phyloP scores from a whole-genome alignment of 805 yeast species.

The Candida yuanshanica region DNA sequence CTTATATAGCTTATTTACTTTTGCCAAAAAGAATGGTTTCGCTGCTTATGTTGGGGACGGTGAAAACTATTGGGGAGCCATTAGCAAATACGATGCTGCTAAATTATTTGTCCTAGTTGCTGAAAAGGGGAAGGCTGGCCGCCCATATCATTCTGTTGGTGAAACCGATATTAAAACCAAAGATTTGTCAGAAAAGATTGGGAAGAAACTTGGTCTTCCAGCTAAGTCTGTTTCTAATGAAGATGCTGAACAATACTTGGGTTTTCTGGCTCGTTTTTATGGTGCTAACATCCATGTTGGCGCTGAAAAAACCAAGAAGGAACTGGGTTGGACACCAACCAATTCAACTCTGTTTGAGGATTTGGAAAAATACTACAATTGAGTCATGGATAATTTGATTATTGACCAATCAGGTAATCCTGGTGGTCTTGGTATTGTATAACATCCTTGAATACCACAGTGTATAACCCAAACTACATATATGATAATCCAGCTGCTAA shows the following conservation, averaged over 20 bases:
- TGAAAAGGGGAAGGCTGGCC: slow-evolving; percentile 24
- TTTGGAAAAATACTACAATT: slow-evolving; percentile 14
- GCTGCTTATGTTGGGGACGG: slow-evolving; percentile 26
- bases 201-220: slow-evolving; percentile 15
- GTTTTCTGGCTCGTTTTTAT: slow-evolving; percentile 12
- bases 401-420: no score
- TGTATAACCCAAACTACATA: no score
- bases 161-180: slow-evolving; percentile 22
- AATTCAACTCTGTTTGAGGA: slow-evolving; percentile 20
- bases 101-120: slow-evolving; percentile 24
- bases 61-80: slow-evolving; percentile 23
- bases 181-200: slow-evolving; percentile 26
- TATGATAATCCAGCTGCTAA: no score
- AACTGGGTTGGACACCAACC: slow-evolving; percentile 27
- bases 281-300: slow-evolving; percentile 13
- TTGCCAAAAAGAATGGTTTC: slow-evolving; percentile 28
- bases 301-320: slow-evolving; percentile 17
- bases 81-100: slow-evolving; percentile 30
- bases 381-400: no score
- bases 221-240: slow-evolving; percentile 13
- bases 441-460: no score
- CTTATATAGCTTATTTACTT: slow-evolving; percentile 15
- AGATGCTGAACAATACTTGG: slow-evolving; percentile 10
- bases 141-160: slow-evolving; percentile 24
- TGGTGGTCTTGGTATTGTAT: no score